A percentile compares a stretch with the other conserved stretches of the same genome.
Conservation (phyloP, 2,329 filamentous ascomycete genomes). For the Zymoseptoria crescenta region DNA sequence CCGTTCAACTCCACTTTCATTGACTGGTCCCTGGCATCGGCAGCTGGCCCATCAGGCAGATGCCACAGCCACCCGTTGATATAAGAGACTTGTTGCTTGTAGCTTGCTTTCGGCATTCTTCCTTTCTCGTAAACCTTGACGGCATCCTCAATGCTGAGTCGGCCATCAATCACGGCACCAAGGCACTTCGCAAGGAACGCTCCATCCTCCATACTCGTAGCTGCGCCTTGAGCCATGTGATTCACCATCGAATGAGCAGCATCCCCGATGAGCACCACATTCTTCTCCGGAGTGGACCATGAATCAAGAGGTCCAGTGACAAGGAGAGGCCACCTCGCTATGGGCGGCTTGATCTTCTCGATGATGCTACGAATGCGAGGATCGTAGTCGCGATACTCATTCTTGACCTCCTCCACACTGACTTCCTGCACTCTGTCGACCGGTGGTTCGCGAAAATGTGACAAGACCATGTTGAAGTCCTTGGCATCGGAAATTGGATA, state of each 20-base stretch:
- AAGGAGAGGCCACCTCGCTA: conserved; percentile 38
- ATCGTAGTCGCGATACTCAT: conserved; percentile 40
- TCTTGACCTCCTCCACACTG: conserved; percentile 37
- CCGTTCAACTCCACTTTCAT: conserved; percentile 33
- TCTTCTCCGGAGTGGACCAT: conserved; percentile 37
- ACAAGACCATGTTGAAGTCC: conserved; percentile 42
- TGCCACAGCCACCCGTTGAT: conserved; percentile 32
- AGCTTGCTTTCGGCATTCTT: conserved; percentile 37
- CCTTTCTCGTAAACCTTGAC: conserved; percentile 35
- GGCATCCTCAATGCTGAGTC: conserved; percentile 30
- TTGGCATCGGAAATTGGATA: conserved; percentile 40
- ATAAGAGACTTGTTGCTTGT: conserved; percentile 38
- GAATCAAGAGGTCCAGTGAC: conserved; percentile 36
- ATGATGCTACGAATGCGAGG: conserved; percentile 37
- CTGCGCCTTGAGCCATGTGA: conserved; percentile 29
- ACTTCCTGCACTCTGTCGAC: conserved; percentile 32
- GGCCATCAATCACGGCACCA: conserved; percentile 29
- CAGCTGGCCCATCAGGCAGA: conserved; percentile 29
- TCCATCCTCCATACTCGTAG: conserved; percentile 15
- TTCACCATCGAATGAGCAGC: conserved; percentile 40
- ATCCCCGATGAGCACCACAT: conserved; percentile 40
- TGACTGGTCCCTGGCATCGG: conserved; percentile 31
- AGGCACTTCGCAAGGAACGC: conserved; percentile 35
- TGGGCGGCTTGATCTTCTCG: conserved; percentile 32
- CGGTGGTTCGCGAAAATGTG: conserved; percentile 33